Conservation (phyloP, 169 alveolate genomes). For the Plasmodium adleri region DNA sequence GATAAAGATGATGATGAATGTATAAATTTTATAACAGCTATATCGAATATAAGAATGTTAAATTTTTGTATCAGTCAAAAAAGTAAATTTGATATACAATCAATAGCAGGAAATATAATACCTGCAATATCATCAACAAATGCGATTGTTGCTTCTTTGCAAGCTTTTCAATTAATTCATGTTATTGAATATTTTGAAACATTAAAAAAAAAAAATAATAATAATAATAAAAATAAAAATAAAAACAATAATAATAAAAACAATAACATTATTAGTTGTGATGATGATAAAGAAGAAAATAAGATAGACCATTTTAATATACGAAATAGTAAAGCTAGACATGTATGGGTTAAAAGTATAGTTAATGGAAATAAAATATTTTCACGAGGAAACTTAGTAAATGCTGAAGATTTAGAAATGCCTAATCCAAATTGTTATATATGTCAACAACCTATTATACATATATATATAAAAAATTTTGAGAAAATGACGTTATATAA, state of each 20-base stretch:
- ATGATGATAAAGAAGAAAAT: background rate
- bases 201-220: conserved; percentile 4
- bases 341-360: conserved; percentile 56
- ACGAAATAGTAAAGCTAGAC: conserved; percentile 40
- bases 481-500: conserved; percentile 68
- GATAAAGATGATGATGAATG: conserved; percentile 94
- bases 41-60: conserved; percentile 93
- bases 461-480: conserved; percentile 72
- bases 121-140: conserved; percentile 98
- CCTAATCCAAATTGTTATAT: conserved; percentile 77
- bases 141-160: conserved; percentile 95
- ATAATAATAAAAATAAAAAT: background rate
- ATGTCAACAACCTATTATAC: conserved; percentile 79
- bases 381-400: conserved; percentile 78
- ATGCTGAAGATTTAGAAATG: conserved; percentile 78
- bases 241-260: too few relatives aligned
- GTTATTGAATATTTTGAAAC: conserved; percentile 43
- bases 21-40: conserved; percentile 92
- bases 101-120: conserved; percentile 97
- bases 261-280: too few relatives aligned
- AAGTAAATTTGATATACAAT: conserved; percentile 89
- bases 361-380: conserved; percentile 58
- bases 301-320: conserved; percentile 2
- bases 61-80: conserved; percentile 90
- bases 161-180: conserved; percentile 91